Percentiles rank a stretch among this genome's conserved stretches.
Conservation (phyloP, 768 basidiomycete genomes). For the Pilatotrama ljubarskyi region DNA sequence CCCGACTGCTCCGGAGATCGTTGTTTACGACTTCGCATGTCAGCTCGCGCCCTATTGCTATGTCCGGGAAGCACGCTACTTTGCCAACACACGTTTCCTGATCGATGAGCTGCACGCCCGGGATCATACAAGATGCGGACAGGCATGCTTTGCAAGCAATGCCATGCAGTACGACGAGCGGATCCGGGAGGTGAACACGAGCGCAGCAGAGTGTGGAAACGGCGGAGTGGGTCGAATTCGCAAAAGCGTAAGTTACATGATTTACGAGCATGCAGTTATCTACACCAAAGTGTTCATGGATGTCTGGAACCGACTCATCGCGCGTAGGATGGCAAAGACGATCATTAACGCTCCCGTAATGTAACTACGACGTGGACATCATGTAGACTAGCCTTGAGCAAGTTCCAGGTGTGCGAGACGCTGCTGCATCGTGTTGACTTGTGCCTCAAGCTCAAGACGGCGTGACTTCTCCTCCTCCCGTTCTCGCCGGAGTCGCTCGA, state of each 20-base stretch:
- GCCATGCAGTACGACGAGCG: constrained; percentile 29
- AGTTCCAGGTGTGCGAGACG: too few species aligned
- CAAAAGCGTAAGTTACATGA: constrained; percentile 36
- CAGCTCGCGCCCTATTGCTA: constrained; percentile 36
- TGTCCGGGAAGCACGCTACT: constrained; percentile 32
- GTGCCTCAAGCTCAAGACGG: too few species aligned
- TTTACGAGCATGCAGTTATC: constrained; percentile 29
- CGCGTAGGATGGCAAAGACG: too few species aligned
- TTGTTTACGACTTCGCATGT: constrained; percentile 39
- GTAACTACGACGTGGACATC: too few species aligned
- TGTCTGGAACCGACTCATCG: constrained; percentile 18
- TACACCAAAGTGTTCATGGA: constrained; percentile 29
- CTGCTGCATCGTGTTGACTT: too few species aligned
- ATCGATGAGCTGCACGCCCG: constrained; percentile 38
- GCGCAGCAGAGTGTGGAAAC: constrained; percentile 40
- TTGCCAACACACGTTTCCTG: constrained; percentile 35
- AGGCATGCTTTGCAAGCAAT: constrained; percentile 34
- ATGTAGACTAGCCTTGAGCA: too few species aligned
- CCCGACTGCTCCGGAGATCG: constrained; percentile 28
- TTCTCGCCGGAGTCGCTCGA: too few species aligned
- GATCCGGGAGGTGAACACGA: constrained; percentile 33
- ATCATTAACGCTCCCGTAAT: too few species aligned
- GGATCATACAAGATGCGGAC: constrained; percentile 36
- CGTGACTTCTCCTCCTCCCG: too few species aligned
- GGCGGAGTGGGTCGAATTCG: constrained; percentile 29